Evolutionary conservation across 208 protist genomes (phyloP).

Genomic region (Crithidia fasciculata): DNA sequence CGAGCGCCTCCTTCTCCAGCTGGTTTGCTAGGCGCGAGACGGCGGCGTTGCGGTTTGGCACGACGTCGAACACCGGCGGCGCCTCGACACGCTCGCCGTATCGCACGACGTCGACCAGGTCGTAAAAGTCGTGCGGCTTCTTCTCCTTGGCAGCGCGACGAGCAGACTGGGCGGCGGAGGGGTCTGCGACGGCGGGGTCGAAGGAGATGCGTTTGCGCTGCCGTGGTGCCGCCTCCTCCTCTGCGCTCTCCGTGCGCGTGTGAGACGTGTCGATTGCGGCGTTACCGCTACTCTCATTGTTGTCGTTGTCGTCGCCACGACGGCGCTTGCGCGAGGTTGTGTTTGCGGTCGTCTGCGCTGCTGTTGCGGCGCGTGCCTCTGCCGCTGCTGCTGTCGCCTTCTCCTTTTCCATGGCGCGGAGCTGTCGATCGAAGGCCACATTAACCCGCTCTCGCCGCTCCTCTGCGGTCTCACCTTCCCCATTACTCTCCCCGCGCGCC

Average conservation of each 20-base stretch:
- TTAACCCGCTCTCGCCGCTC: constrained; percentile 31
- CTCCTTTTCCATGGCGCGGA: constrained; percentile 37
- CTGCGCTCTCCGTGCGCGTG: background rate
- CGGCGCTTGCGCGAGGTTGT: constrained; percentile 15
- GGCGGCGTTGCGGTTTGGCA: constrained; percentile 74
- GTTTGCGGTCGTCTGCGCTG: no score
- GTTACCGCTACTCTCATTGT: background rate
- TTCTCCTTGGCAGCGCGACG: background rate
- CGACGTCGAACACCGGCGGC: constrained; percentile 84
- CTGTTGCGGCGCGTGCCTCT: background rate
- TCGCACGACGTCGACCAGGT: constrained; percentile 86
- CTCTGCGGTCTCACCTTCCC: constrained; percentile 13
- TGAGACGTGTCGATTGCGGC: background rate
- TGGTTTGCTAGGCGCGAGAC: constrained; percentile 63
- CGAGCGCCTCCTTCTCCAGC: constrained; percentile 37
- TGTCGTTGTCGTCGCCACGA: constrained; percentile 1
- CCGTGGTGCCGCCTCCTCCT: constrained; percentile 2
- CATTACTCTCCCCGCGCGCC: constrained; percentile 12
- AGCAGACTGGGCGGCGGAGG: constrained; percentile 21
- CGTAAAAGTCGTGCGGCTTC: constrained; percentile 74
- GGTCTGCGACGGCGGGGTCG: constrained; percentile 26
- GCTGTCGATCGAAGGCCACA: constrained; percentile 47
- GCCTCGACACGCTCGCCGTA: constrained; percentile 88
- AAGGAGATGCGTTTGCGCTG: constrained; percentile 71
- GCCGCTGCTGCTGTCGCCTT: constrained; percentile 17